A percentile compares a stretch with the other conserved stretches of the same genome.
Conservation (phyloP, 2,329 filamentous ascomycete species). For the Chaetoscypha palmicola region DNA sequence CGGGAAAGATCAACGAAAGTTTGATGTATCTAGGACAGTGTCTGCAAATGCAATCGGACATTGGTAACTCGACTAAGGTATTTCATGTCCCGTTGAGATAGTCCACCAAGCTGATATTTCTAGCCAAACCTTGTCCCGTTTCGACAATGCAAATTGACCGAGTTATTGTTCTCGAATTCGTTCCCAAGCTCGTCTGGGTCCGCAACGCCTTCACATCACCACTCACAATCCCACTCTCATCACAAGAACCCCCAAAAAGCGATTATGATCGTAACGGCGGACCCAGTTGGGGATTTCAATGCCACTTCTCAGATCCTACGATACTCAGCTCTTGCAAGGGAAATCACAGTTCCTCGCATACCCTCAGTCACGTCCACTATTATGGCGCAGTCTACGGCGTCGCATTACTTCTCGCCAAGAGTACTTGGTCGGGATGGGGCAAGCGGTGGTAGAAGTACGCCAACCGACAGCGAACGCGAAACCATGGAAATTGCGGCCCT, state of each 20-base stretch:
- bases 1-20: slow-evolving; percentile 96
- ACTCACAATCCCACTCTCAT: slow-evolving; percentile 28
- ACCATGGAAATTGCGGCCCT: slow-evolving; percentile 77
- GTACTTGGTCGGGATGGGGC: too few relatives aligned
- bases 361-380: slow-evolving; percentile 76
- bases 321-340: slow-evolving; percentile 86
- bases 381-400: slow-evolving; percentile 21
- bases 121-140: slow-evolving; percentile 70
- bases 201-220: slow-evolving; percentile 25
- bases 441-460: slow-evolving; percentile 28
- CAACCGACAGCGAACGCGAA: slow-evolving; percentile 44
- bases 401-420: slow-evolving; percentile 19
- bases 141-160: slow-evolving; percentile 78
- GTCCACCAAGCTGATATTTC: slow-evolving; percentile 20
- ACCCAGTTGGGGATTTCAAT: slow-evolving; percentile 90
- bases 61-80: slow-evolving; percentile 67
- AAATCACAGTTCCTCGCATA: slow-evolving; percentile 84
- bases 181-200: slow-evolving; percentile 43
- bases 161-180: slow-evolving; percentile 80
- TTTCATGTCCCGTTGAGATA: not conserved
- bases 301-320: slow-evolving; percentile 92
- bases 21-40: slow-evolving; percentile 98
- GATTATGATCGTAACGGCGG: slow-evolving; percentile 94
- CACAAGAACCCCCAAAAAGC: slow-evolving; percentile 70
- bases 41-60: slow-evolving; percentile 86